Base-by-base conservation (phyloP, 2,329 filamentous ascomycete genomes). In the Diplocarpon rosae region DNA sequence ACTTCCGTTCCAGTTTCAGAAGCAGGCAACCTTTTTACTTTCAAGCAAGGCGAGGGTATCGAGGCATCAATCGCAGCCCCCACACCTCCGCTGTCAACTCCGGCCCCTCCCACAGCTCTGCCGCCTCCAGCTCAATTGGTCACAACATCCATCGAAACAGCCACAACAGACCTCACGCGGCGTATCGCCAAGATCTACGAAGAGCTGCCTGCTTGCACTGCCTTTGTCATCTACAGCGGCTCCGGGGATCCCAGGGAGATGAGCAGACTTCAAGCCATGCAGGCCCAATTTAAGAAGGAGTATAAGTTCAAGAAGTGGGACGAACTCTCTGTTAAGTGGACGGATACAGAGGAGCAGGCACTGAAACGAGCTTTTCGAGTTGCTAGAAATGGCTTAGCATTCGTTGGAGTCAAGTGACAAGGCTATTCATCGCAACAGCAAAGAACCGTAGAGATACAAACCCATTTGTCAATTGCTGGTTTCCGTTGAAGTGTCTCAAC, bases 241-340 rank as follows among this genome's bases (percentile, higher is more conserved):
- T 80, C 75, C 5, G 80, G 80, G 32, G 77, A 83, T 55, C 78
- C 79, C n/a, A 72, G 78, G 29, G 72, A 77, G 56, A 80, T 83
- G 77, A 72, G 70, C 47, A 67, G 69, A 33, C 64, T 83, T 52
- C 75, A 80, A 65, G 69, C 69, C 16, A 66, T 79, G 67, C 74
- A 82, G 40, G 59, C 69, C 6, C 71, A 74, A 60, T 80, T 74
- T 66, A 75, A 72, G 59, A 71, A 69, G 53, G 79, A 84, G 62
- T 83, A 79, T 60, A 77, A 78, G 60, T 72, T 75, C 11, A 73
- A 68, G 51, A 80, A 80, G 53, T 83, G 79, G 79, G 77, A 83
- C 59, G 64, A 80, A 50, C 65, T 83, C 30, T 76, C 69, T 54
- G 76, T 83, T 46, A 71, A 76, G 61, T 84, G 80, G 80, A 83